Conservation (phyloP, 306 rosid genomes). For the Lathyrus tuberosus region DNA sequence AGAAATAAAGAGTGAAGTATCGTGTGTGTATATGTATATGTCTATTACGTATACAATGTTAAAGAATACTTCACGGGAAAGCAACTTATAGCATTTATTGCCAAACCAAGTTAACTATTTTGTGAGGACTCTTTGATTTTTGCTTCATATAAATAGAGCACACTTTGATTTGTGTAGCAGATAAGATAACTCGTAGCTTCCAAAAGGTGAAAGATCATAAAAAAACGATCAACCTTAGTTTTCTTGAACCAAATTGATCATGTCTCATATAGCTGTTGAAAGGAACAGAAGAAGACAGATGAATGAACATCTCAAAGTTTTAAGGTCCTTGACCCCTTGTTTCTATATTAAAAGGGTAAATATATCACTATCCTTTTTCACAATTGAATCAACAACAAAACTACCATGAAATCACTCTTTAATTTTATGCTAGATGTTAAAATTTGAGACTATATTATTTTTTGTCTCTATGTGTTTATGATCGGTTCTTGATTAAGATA, state of each 20-base stretch:
- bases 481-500: not conserved
- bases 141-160: conserved; percentile 51
- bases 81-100: conserved; percentile 70
- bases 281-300: conserved; percentile 93
- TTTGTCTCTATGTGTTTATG: not conserved
- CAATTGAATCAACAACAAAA: not conserved
- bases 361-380: not conserved
- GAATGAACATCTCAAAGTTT: conserved; percentile 95
- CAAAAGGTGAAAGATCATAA: conserved; percentile 8
- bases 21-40: conserved; percentile 7
- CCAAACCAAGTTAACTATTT: conserved; percentile 29
- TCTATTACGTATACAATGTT: conserved; percentile 15
- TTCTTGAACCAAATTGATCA: conserved; percentile 44
- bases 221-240: not conserved
- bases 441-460: too few species aligned
- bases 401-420: not conserved
- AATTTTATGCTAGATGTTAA: not conserved
- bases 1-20: conserved; percentile 30
- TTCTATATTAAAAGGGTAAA: conserved; percentile 97
- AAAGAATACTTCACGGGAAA: conserved; percentile 84
- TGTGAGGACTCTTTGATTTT: conserved; percentile 27
- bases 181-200: conserved; percentile 20
- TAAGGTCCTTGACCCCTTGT: conserved; percentile 84
- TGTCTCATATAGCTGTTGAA: conserved; percentile 98
- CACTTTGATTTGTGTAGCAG: conserved; percentile 37